Conservation (phyloP, 2,329 filamentous ascomycete species). For the Fusarium praegraminearum region DNA sequence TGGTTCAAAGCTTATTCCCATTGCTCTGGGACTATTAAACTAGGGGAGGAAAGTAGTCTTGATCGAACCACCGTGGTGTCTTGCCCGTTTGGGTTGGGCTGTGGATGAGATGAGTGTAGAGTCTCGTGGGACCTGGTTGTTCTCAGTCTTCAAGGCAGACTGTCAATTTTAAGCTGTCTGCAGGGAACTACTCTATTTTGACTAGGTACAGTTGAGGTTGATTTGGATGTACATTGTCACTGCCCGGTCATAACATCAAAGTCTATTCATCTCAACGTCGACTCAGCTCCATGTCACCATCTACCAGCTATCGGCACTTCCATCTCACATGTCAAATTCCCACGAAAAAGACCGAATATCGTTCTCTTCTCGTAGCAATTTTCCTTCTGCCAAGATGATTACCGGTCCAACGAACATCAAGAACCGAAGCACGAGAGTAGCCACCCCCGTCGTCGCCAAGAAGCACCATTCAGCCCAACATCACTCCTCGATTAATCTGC, state of each 20-base stretch:
- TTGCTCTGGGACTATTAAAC: not conserved
- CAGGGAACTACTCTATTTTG: not conserved
- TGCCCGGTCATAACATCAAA: not conserved
- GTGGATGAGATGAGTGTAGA: not conserved
- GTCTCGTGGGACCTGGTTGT: not conserved
- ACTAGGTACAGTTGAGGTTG: not conserved
- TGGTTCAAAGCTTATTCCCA: not conserved
- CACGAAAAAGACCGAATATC: not conserved
- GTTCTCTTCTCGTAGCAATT: not conserved
- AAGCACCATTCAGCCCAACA: not conserved
- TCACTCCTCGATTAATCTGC: slow-evolving; percentile 4
- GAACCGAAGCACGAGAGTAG: slow-evolving; percentile 29
- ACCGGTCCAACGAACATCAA: slow-evolving; percentile 36
- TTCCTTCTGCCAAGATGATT: not conserved
- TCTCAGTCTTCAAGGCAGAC: too few relatives aligned
- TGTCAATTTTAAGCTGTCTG: too few relatives aligned
- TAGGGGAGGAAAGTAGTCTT: too few relatives aligned
- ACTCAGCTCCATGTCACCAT: too few relatives aligned
- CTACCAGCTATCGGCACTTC: too few relatives aligned
- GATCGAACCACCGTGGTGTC: not conserved
- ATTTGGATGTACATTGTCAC: not conserved
- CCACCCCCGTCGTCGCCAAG: slow-evolving; percentile 33
- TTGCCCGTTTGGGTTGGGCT: not conserved
- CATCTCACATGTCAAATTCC: not conserved
- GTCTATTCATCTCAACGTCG: accelerated